Evolutionary conservation across 225 moss, liverwort and hornwort species (phyloP).

Genomic region (Rhytidiadelphus loreus): DNA sequence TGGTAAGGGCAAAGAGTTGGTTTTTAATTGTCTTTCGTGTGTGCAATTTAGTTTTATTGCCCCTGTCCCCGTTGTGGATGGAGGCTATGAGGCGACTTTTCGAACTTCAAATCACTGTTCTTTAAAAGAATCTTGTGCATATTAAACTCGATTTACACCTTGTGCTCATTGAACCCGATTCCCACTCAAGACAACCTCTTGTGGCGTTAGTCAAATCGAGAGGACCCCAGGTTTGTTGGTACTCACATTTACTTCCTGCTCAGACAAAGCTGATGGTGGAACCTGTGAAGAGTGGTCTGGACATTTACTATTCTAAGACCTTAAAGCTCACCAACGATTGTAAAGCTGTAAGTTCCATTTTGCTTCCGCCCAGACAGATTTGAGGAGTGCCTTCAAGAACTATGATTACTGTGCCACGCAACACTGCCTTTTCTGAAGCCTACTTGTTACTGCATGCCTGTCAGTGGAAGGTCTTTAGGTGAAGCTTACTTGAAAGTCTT

Average conservation of each 20-base stretch:
- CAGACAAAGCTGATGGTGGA: constrained; percentile 66
- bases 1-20: constrained; percentile 28
- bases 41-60: background rate
- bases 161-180: background rate
- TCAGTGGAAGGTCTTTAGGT: background rate
- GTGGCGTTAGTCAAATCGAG: background rate
- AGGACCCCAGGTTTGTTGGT: background rate
- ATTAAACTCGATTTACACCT: background rate
- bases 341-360: constrained; percentile 54
- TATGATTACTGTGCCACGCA: background rate
- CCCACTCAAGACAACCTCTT: background rate
- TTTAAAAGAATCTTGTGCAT: background rate
- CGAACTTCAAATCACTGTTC: background rate
- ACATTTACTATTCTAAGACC: constrained; percentile 58
- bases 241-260: background rate
- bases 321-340: constrained; percentile 40
- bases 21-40: background rate
- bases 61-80: background rate
- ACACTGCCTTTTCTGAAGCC: background rate
- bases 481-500: background rate
- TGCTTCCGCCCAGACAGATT: background rate
- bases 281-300: constrained; percentile 46
- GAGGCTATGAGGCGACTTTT: background rate
- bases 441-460: background rate
- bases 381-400: background rate